Evolutionary conservation across 2,329 filamentous ascomycete genomes (phyloP).

Genomic region (Trichophyton verrucosum): DNA sequence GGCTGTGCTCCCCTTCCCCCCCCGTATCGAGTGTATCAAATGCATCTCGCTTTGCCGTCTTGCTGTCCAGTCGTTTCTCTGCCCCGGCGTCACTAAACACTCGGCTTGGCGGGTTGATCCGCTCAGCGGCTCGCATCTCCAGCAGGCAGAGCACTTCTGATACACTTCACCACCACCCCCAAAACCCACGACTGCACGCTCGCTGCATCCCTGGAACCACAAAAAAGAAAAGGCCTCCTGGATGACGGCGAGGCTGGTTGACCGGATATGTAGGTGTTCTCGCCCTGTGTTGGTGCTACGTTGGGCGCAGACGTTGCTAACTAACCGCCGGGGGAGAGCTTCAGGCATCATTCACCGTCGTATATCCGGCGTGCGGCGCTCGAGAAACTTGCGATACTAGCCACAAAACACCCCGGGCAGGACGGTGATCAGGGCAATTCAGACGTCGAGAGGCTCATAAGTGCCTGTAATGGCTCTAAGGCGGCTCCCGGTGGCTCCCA

Average conservation of each 20-base stretch:
- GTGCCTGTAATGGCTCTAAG: conserved; percentile 14
- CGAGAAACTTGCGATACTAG: conserved; percentile 33
- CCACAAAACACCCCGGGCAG: conserved; percentile 23
- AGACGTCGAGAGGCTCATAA: conserved; percentile 27
- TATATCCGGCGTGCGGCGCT: conserved; percentile 26
- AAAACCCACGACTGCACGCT: not conserved
- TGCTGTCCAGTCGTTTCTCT: not conserved
- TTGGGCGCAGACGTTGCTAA: not conserved
- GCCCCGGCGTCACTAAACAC: not conserved
- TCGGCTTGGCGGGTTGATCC: not conserved
- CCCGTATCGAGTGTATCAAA: not conserved
- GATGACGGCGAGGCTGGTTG: not conserved
- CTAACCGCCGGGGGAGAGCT: not conserved
- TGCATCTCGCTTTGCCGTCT: not conserved
- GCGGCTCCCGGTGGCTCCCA: not conserved
- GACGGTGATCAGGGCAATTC: conserved; percentile 17
- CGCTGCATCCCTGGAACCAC: not conserved
- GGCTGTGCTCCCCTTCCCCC: not conserved
- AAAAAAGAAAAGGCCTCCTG: not conserved
- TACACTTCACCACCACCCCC: not conserved
- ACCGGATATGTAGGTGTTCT: not conserved
- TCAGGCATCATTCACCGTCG: conserved; percentile 9
- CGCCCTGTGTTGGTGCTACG: not conserved
- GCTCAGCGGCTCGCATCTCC: not conserved
- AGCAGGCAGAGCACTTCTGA: too few relatives aligned